These are phyloP conservation scores for Fusarium globosum DNA, from an alignment of 2,329 filamentous ascomycete species.

Conservation along the genomic window DNA sequence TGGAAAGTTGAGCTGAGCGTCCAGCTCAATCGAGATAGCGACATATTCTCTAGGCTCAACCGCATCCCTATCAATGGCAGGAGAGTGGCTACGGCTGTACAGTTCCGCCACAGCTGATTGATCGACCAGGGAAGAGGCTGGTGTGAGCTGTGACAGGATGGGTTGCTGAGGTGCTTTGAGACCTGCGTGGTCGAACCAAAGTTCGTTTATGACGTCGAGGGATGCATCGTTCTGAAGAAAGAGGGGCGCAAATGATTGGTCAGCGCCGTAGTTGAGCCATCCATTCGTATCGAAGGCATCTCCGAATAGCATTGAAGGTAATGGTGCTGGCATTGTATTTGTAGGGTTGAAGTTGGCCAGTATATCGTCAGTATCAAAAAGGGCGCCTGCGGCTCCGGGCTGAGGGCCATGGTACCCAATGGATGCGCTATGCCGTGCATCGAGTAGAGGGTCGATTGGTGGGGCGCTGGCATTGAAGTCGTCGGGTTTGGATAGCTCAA, in stretches of 20 bases:
- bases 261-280: background rate
- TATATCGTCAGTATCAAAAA: background rate
- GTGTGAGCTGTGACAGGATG: background rate
- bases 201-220: background rate
- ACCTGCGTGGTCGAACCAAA: background rate
- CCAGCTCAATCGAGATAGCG: background rate
- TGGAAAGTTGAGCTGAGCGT: conserved; percentile 3
- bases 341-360: background rate
- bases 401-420: background rate
- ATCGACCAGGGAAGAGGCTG: background rate
- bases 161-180: background rate
- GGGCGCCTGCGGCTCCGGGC: background rate
- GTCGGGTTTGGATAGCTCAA: background rate
- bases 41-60: conserved; percentile 7
- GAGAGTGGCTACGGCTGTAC: conserved; percentile 4
- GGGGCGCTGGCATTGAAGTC: background rate
- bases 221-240: conserved; percentile 1
- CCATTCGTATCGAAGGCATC: background rate
- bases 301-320: background rate
- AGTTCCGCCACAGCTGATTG: conserved; percentile 2
- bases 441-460: background rate
- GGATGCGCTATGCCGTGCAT: background rate
- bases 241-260: background rate
- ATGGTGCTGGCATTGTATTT: background rate
- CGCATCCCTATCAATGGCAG: background rate